Evolutionary conservation across 805 yeast genomes (phyloP).

Genomic region (Lachancea sp.): DNA sequence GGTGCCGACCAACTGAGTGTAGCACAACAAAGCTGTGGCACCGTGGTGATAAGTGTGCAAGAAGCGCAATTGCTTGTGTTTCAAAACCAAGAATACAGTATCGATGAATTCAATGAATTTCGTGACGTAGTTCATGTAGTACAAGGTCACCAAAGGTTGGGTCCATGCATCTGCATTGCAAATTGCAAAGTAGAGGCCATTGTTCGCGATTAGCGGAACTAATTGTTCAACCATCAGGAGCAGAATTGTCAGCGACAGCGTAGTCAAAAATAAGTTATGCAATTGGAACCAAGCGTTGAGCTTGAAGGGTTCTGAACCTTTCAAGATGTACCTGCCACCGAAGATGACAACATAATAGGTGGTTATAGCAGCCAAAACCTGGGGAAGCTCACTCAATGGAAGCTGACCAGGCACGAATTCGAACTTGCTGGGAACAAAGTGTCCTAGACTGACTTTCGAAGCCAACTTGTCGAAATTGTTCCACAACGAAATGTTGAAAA

Average conservation of each 20-base stretch:
- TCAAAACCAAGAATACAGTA: constrained; percentile 84
- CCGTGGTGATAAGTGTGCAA: constrained; percentile 97
- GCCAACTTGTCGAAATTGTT: constrained; percentile 23
- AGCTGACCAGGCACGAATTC: constrained; percentile 59
- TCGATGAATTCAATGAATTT: constrained; percentile 86
- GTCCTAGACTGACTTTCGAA: constrained; percentile 20
- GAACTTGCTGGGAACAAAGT: constrained; percentile 42
- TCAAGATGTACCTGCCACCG: constrained; percentile 70
- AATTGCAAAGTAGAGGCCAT: constrained; percentile 80
- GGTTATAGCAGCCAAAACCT: constrained; percentile 52
- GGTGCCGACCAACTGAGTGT: constrained; percentile 82
- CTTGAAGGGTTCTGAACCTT: constrained; percentile 58
- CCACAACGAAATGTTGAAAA: constrained; percentile 32
- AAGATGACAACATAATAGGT: constrained; percentile 76
- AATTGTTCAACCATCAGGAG: constrained; percentile 76
- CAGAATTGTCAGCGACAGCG: constrained; percentile 58
- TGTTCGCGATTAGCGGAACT: constrained; percentile 62
- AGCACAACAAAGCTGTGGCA: constrained; percentile 92
- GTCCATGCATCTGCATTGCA: constrained; percentile 78
- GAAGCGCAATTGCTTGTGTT: constrained; percentile 86
- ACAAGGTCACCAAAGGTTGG: constrained; percentile 71
- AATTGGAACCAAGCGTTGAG: constrained; percentile 73
- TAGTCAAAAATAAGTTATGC: constrained; percentile 74
- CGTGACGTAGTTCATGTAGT: constrained; percentile 86
- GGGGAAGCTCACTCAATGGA: constrained; percentile 58